Base-by-base conservation (phyloP, 331 rosid species). In the Telfairia occidentalis region DNA sequence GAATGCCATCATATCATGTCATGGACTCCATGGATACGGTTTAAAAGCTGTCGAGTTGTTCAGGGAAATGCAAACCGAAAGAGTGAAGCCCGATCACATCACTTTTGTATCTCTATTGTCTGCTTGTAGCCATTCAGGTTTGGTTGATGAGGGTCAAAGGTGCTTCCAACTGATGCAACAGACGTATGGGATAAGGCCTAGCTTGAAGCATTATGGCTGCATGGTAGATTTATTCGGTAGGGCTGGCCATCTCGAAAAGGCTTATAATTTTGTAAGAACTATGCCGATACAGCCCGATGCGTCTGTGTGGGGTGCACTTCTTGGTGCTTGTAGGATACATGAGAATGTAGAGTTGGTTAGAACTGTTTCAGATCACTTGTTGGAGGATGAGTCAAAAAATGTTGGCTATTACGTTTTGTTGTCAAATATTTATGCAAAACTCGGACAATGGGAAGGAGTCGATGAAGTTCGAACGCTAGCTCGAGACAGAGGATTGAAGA, bases 191-290 rank as follows among this genome's bases (percentile, higher is more conserved):
- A 85, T 85, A 40, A 78, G 76, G 76, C 86, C 89, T 16, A 59
- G 74, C 69, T 58, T 71, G 19, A 81, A 80, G 64, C 89, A 86
- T 53, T 83, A 81, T 30, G 85, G 84, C 18, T 83, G 87, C 75
- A 81, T 86, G 84, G 89, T 86, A 34, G 87, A 86, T 81, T 74
- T 86, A 75, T 81, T 86, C 9, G 85, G 89, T 24, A 58, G 87
- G 66, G 87, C 87, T 52, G 87, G 87, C 35, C 65, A 72, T 61
- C 76, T 83, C 23, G 78, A 86, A 7, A 49, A 40, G 74, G 87
- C 85, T 35, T 81, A 61, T 50, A 48, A 76, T 70, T 70, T 81
- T 75, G 79, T 86, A 24, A 70, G 79, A 37, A 78, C 54, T 2
- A 86, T 86, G 89, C 79, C 87, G n/a, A 16, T 83, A 52, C 57